A percentile compares a stretch with the other conserved stretches of the same genome.
phyloP scores from a whole-genome alignment of 106 monocot genomes.

The Platanthera zijinensis region DNA sequence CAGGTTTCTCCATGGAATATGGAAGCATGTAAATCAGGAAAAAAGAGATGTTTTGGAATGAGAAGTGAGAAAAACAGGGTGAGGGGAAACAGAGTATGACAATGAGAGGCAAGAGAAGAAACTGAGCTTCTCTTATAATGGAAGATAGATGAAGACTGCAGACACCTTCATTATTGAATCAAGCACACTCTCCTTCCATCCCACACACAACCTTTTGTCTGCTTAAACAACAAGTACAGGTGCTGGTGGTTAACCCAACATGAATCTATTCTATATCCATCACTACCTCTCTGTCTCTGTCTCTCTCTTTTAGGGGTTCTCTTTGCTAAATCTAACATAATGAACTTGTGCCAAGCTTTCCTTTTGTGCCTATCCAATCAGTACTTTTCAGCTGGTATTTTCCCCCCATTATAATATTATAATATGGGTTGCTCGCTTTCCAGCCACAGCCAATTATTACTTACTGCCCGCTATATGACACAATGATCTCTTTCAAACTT shows the following conservation, averaged over 20 bases:
- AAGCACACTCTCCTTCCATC: not conserved
- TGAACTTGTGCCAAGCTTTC: not conserved
- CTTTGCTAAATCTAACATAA: constrained; percentile 4
- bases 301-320: constrained; percentile 2
- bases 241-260: constrained; percentile 37
- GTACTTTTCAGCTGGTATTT: not conserved
- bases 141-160: not conserved
- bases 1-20: constrained; percentile 9
- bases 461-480: not conserved
- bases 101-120: not conserved
- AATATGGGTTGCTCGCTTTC: not conserved
- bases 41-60: not conserved
- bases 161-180: constrained; percentile 2
- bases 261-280: constrained; percentile 5
- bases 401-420: not conserved
- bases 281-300: not conserved
- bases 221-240: constrained; percentile 17
- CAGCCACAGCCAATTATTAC: not conserved
- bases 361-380: not conserved
- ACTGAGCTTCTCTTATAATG: not conserved
- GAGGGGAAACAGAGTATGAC: not conserved
- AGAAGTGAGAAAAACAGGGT: no score
- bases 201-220: constrained; percentile 13
- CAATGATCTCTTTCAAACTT: not conserved
- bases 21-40: not conserved